A percentile compares a stretch with the other conserved stretches of the same genome.
These are phyloP conservation scores for Epichloe sibirici DNA, from an alignment of 2,329 filamentous ascomycete species.

Conservation along the genomic window DNA sequence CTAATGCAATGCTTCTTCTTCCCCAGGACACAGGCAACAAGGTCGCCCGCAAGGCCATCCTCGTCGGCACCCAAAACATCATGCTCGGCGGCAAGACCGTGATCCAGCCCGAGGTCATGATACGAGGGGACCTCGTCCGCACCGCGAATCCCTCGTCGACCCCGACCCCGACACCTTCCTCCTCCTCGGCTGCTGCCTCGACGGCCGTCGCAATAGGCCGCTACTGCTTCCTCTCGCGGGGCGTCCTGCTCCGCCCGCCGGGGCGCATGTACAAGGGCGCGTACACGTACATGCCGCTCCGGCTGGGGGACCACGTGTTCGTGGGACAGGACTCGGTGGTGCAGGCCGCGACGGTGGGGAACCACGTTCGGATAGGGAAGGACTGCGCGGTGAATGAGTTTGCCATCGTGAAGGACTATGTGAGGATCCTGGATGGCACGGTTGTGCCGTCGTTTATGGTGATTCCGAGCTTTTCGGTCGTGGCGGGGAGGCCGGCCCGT, in stretches of 20 bases:
- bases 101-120: constrained; percentile 88
- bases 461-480: constrained; percentile 80
- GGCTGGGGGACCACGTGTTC: constrained; percentile 91
- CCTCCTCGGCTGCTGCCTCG: constrained; percentile 33
- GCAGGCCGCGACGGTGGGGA: constrained; percentile 72
- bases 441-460: constrained; percentile 83
- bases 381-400: constrained; percentile 73
- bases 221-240: constrained; percentile 78
- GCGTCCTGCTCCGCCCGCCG: constrained; percentile 69
- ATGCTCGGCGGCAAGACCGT: constrained; percentile 94
- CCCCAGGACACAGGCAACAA: constrained; percentile 91
- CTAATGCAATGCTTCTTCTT: background rate
- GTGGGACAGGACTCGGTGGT: constrained; percentile 65
- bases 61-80: constrained; percentile 94
- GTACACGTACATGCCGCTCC: constrained; percentile 77
- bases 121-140: constrained; percentile 75
- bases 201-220: constrained; percentile 78
- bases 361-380: constrained; percentile 73
- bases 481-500: constrained; percentile 70
- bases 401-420: constrained; percentile 87
- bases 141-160: constrained; percentile 32
- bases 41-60: constrained; percentile 80
- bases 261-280: constrained; percentile 68
- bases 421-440: constrained; percentile 72
- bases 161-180: constrained; percentile 18